Evolutionary conservation across 1,284 basidiomycete genomes (phyloP), one percentile per base, ranked within the genome.

Genomic region (Ganoderma lingzhi): DNA sequence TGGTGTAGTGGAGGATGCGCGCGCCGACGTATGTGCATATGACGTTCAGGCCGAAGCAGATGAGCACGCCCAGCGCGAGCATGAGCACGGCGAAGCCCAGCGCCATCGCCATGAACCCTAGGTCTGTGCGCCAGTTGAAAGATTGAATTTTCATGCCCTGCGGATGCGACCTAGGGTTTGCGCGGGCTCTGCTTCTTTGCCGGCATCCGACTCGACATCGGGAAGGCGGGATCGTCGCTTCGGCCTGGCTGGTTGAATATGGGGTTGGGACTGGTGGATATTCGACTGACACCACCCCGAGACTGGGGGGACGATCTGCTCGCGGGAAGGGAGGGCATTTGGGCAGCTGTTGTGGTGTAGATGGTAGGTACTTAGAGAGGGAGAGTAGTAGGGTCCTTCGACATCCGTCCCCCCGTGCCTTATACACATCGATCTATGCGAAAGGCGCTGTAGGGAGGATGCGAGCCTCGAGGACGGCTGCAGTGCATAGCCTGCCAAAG

Each of bases 21-120:
- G 56, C 42, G 39, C 64, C 64, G 56, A 39, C 56, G 30, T 32
- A 32, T 1, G 45, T 28, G 32, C 28, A 65, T 15, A 17, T 17
- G 56, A 58, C n/a, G 41, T 42, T 45, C 56, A 65, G 42, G 6
- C 55, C 64, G 64, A 65, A 65, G 30, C 48, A 58, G 63, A 45
- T 41, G 14, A 58, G 53, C 17, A 55, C 41, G 17, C 63, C 56
- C 8, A 58, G 41, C 28, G 64, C 44, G 10, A 60, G 32, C 32
- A 60, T 12, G 64, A 65, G 28, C 51, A 12, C 55, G 32, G 10
- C 30, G 30, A 32, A 5, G 30, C 28, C 17, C 15, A 58, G 8
- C 3, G 32, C 32, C 23, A 23, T 19, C 15, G 55, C 55, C 32
- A 58, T 19, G 55, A 17, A 2, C 4, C 32, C 32, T 8, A 32